These are phyloP conservation scores for Rhodotorula sp. DNA, from an alignment of 1,284 basidiomycete species.

Conservation along the genomic window DNA sequence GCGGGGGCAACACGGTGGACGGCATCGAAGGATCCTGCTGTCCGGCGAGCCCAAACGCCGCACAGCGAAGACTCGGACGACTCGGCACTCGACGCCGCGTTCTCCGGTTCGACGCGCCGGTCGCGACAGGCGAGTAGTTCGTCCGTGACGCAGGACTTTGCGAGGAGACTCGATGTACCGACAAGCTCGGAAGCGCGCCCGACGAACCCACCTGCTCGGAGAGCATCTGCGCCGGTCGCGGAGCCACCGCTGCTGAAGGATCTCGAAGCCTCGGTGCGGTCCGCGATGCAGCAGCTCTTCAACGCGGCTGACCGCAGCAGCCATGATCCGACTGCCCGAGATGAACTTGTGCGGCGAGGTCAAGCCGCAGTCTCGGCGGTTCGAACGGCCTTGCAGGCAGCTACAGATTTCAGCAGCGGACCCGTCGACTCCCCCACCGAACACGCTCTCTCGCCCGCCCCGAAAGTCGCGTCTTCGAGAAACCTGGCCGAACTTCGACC, in stretches of 20 bases:
- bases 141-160: slow-evolving; percentile 7
- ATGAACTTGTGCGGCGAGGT: no score
- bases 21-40: background rate
- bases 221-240: background rate
- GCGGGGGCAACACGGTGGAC: no score
- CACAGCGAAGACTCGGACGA: slow-evolving; percentile 56
- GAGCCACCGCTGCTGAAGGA: background rate
- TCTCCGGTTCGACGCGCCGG: slow-evolving; percentile 3
- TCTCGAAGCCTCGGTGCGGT: background rate
- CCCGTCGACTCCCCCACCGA: no score
- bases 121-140: slow-evolving; percentile 8
- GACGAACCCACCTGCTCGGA: no score
- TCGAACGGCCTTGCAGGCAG: no score
- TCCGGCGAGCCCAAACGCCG: background rate
- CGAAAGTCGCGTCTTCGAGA: no score
- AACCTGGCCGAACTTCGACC: slow-evolving; percentile 47
- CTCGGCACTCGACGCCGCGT: slow-evolving; percentile 33
- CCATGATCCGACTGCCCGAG: no score
- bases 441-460: no score
- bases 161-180: background rate
- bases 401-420: no score
- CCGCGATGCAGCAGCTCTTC: no score
- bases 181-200: background rate
- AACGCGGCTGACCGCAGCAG: no score
- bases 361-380: no score